phyloP scores from a whole-genome alignment of 345 rosid genomes.

The Populus alba region DNA sequence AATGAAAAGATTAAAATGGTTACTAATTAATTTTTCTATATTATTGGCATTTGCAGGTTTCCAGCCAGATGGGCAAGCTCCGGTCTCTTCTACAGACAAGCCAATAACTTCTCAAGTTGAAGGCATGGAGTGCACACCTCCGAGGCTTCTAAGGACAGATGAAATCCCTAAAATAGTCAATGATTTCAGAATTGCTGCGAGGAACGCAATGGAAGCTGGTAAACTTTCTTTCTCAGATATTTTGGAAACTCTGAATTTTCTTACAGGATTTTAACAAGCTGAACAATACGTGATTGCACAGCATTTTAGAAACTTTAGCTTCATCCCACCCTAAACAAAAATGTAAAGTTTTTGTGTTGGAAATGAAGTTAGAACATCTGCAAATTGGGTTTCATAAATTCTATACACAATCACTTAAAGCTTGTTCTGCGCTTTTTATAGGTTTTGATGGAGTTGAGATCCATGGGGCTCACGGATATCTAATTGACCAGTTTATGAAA shows the following conservation, averaged over 20 bases:
- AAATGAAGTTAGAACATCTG: conserved; percentile 59
- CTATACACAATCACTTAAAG: no score
- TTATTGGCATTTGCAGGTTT: conserved; percentile 30
- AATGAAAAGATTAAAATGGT: no score
- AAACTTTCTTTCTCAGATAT: no score
- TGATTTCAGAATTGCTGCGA: conserved; percentile 69
- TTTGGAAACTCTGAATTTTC: no score
- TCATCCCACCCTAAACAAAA: no score
- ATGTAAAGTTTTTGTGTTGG: conserved; percentile 7
- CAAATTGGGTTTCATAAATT: conserved; percentile 23
- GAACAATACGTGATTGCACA: no score
- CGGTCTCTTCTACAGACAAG: conserved; percentile 58
- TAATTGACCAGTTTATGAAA: conserved; percentile 5
- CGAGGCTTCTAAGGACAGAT: conserved; percentile 49
- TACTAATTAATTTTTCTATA: no score
- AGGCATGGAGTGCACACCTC: conserved; percentile 43
- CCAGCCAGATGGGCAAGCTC: conserved; percentile 66
- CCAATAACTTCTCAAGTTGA: conserved; percentile 38
- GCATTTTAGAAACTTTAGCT: no score
- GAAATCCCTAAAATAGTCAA: conserved; percentile 70
- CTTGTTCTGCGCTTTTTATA: conserved; percentile 72
- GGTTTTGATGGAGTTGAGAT: conserved; percentile 80
- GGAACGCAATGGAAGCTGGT: conserved; percentile 27
- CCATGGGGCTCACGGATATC: conserved; percentile 62
- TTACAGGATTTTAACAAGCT: no score